Evolutionary conservation across 164 flowering plant species (phyloP), one percentile per base, ranked within the genome.

Genomic region (Tetracentron sinense): DNA sequence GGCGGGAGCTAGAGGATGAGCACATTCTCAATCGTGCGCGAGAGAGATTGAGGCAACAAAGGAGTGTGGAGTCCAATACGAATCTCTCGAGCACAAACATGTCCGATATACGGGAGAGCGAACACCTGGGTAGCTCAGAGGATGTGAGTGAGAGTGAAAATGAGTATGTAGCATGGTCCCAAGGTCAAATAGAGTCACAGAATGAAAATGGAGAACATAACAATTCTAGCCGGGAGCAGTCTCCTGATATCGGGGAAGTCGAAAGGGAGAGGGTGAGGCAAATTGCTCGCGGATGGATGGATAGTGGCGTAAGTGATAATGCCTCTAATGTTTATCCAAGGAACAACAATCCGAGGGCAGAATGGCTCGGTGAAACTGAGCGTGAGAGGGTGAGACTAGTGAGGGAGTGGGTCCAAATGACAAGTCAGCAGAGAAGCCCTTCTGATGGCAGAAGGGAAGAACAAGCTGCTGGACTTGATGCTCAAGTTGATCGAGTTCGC

Each of bases 191-290:
- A 66, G 82, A 47, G 19, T 51, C 69, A 14, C 82, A 65, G 52
- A 72, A 71, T 78, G 84, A 54, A n/a, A 64, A 48, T 56, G 77
- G 68, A 46, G 80, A 80, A 62, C 68, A 57, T 61, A 75, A 80
- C 35, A 65, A 61, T 61, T 83, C 84, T 64, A 87, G 89, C 38
- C 78, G 88, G 60, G 93, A 87, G 67, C 88, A 82, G 56, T 85
- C 93, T 63, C 90, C 93, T 71, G 88, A 85, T 77, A 72, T 82
- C 31, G 88, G 85, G 15, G 89, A 87, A 19, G 84, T 77, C 63
- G 93, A 87, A 71, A 81, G 90, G 79, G 93, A 87, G 77, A 79
- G 94, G 64, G 94, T 87, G 51, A 79, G 90, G 74, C 90, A 87
- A 55, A 82, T 87, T 68, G 90, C 68, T 58, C 84, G 89, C 54